Evolutionary conservation across 805 yeast species (phyloP), one percentile per base, ranked within the genome.

Genomic region (Wickerhamomyces subpelliculosus): DNA sequence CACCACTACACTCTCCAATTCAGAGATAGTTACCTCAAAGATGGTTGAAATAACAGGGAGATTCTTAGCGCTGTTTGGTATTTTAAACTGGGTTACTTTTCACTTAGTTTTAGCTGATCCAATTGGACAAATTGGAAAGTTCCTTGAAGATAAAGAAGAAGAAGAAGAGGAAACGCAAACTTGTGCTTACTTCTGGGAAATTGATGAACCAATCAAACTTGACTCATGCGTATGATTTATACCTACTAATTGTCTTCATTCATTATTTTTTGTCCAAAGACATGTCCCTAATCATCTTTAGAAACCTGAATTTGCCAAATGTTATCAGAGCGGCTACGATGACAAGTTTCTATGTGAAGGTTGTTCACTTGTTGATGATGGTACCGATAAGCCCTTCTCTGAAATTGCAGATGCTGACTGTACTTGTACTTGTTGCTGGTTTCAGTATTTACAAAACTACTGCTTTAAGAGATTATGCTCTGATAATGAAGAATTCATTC

Each of bases 281-380:
- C n/a, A n/a, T n/a, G n/a, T n/a, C n/a, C n/a, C n/a, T n/a, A n/a
- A n/a, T n/a, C n/a, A n/a, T n/a, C n/a, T n/a, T n/a, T n/a, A n/a
- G n/a, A 22, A 10, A 22, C 10, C 24, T 16, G 36, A 44, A 13
- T 46, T 47, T 32, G 36, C 33, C 12, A 31, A 32, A 8, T 53
- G 56, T 33, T 49, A 51, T 27, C 37, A 39, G 16, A 35, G 41
- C 35, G 56, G 57, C 6, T 51, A 36, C 28, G 34, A 42, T 10
- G 56, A 53, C 35, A 21, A 32, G 9, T 51, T 39, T 23, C 32
- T 53, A 24, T 51, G 56, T 36, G 58, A 53, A 34, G 58, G 58
- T 3, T 51, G 56, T 29, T 48, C 54, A 1, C 41, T 43, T 30
- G 49, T 48, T 2, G 39, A 45, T 8, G n/a, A 18, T 2, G 37